Evolutionary conservation across 2,329 filamentous ascomycete genomes (phyloP), one percentile per base, ranked within the genome.

Genomic region (Keithomyces neogunnii): DNA sequence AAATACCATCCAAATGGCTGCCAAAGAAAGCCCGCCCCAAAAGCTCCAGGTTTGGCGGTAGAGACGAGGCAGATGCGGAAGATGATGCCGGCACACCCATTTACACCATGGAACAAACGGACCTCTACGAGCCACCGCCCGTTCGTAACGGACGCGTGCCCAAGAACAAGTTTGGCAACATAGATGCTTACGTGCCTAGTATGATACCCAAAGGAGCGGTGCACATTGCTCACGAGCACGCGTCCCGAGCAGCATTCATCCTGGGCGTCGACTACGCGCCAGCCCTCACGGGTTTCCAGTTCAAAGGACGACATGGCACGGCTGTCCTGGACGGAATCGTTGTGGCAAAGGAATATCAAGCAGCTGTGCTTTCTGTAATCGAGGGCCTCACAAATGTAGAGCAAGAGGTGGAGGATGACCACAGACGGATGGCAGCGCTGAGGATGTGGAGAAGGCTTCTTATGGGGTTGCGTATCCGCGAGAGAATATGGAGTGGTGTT

Each of bases 141-240:
- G 84, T 97, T 1, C 73, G 87, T 3, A 71, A 83, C 48, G 91
- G 90, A 0, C 74, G 76, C 10, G 78, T 97, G 1, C 92, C 93
- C 0, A 92, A 89, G 69, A 99, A 99, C 63, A 84, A 86, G 19
- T 99, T 89, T 66, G 90, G 90, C 9, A 99, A 99, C 62, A 85
- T 97, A 53, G 93, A 97, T 62, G 80, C 95, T 39, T 97, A 92
- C 64, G 90, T 96, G 9, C 85, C 89, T 0, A 89, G 83, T 55
- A 97, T 99, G 93, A 76, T 97, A 0, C 93, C 93, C 0, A 69
- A 71, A 40, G 92, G 93, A 0, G 91, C 88, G 1, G 77, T 82
- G 2, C 89, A 97, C 65, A 72, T 97, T 29, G 60, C 67, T 5
- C 69, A 76, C 52, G 70, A 77, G 45, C 61, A 85, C 48, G 85